Base-by-base conservation (phyloP, 2,329 filamentous ascomycete genomes). In the Cryphonectria nitschkei region DNA sequence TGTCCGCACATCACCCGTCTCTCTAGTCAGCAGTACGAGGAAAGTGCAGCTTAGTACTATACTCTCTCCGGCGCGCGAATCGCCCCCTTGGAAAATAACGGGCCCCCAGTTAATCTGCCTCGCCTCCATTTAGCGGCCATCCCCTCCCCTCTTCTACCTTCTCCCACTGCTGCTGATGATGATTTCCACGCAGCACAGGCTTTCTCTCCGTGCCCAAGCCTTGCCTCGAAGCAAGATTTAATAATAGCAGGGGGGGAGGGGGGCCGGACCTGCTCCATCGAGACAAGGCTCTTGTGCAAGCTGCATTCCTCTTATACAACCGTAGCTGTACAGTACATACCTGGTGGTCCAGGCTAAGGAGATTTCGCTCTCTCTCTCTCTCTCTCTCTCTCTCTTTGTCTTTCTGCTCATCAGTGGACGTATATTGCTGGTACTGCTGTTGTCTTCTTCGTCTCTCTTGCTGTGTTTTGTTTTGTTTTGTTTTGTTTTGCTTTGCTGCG, bases 221-320 rank as follows among this genome's bases (percentile, higher is more conserved):
- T 68, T 65, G 68, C 60, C 52, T 56, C 22, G 61, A 52, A 34
- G 41, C 39, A 54, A 37, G 54, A 22, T 54, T 19, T 63, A 26
- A 61, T 67, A 22, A 16, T 34, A 52, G 26, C 26, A 26, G 26
- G 50, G 64, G 63, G 63, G 43, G 22, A n/a, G 46, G 19, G 22
- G 46, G 46, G 19, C 7, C 63, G 70, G 71, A 69, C 71, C 68
- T 70, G 68, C 70, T 69, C 62, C 54, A 70, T 70, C 68, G 66
- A 72, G 70, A 43, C 70, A 72, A 65, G 52, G 63, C 68, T 67
- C 65, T 64, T 61, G 69, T 64, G 68, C 70, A 68, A 68, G 65
- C 70, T 69, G 64, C 67, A 67, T 67, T 67, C 64, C 52, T 72
- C 34, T 46, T 62, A 65, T 60, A 65, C 63, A 39, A 69, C 62